Evolutionary conservation across 2,329 filamentous ascomycete genomes (phyloP).

Genomic region (Capronia americana): DNA sequence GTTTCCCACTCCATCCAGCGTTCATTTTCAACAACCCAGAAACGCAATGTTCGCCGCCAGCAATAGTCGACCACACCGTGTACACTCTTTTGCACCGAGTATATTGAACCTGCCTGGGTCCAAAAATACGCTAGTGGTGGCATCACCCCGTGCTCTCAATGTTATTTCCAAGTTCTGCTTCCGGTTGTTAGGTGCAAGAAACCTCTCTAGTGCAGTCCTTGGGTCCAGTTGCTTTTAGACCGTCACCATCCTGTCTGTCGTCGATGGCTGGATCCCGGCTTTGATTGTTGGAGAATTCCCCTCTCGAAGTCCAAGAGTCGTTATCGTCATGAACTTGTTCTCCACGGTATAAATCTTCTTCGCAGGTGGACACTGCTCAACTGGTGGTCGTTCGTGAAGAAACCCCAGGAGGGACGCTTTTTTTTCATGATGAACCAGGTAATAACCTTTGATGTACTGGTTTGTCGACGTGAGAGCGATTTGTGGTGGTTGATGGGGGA

Average conservation of each 20-base stretch:
- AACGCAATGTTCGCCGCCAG: too few species aligned
- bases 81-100: constrained; percentile 44
- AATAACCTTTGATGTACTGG: neutral
- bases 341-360: neutral
- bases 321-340: neutral
- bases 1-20: constrained; percentile 30
- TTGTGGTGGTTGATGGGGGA: neutral
- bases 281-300: neutral
- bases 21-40: constrained; percentile 51
- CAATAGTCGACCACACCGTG: constrained; percentile 49
- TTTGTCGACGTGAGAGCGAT: neutral
- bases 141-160: constrained; percentile 16
- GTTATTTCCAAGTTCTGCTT: constrained; percentile 25
- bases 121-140: constrained; percentile 21
- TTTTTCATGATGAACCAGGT: neutral
- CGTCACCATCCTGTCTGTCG: neutral
- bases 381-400: neutral
- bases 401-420: neutral
- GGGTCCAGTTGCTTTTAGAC: neutral
- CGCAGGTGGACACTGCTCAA: neutral
- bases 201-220: neutral
- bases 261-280: neutral
- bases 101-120: constrained; percentile 41
- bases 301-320: neutral
- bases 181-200: constrained; percentile 24